phyloP scores from a whole-genome alignment of 225 moss, liverwort and hornwort species.

The Marchantia paleacea region DNA sequence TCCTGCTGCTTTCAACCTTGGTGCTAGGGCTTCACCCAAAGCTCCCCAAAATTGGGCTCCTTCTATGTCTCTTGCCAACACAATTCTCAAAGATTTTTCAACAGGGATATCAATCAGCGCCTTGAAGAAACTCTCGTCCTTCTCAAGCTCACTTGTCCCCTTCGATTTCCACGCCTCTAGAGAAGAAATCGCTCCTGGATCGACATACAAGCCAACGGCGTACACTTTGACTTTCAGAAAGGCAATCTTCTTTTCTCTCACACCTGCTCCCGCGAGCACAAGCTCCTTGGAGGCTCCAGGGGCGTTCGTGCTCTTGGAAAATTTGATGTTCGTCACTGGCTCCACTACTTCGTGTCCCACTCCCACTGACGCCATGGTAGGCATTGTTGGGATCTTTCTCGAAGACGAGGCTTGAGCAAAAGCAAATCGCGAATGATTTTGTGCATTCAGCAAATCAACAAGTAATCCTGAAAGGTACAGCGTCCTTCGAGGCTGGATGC shows the following conservation, averaged over 20 bases:
- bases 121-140: constrained; percentile 49
- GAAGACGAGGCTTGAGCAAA: constrained; percentile 1
- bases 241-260: constrained; percentile 58
- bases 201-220: constrained; percentile 69
- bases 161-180: constrained; percentile 58
- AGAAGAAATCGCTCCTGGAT: constrained; percentile 32
- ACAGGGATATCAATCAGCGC: constrained; percentile 50
- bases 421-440: neutral
- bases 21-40: constrained; percentile 59
- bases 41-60: constrained; percentile 79
- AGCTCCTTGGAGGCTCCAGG: constrained; percentile 41
- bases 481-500: neutral
- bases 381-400: neutral
- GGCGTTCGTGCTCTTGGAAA: constrained; percentile 31
- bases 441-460: neutral
- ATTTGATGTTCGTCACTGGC: constrained; percentile 50
- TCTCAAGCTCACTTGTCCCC: constrained; percentile 39
- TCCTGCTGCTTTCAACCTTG: constrained; percentile 51
- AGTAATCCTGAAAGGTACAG: constrained; percentile 1
- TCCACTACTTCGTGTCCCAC: constrained; percentile 42
- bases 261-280: constrained; percentile 58
- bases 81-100: constrained; percentile 60
- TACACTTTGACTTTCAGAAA: constrained; percentile 71
- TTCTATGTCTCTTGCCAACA: constrained; percentile 66
- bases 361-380: constrained; percentile 32